Evolutionary conservation across 2,329 filamentous ascomycete species (phyloP), one percentile per base, ranked within the genome.

Genomic region (Xylaria sp.): DNA sequence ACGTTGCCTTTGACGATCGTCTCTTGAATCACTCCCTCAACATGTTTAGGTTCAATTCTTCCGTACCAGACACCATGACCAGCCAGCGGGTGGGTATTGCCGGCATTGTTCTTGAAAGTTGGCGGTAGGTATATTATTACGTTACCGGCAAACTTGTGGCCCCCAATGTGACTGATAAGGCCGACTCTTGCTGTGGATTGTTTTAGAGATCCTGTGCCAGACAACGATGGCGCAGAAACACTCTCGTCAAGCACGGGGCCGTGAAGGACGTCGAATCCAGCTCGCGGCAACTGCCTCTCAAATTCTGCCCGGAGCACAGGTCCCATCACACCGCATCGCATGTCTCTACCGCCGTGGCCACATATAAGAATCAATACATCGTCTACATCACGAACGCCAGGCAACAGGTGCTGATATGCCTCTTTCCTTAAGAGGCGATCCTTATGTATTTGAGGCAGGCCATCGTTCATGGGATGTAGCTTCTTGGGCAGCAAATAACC

Each of bases 91-190:
- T 92, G 89, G 10, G 73, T 70, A 70, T 80, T 72, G 4, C 84
- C 85, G 3, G 80, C 81, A 37, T 67, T 73, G 2, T 77, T 79
- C 69, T 77, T 83, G 70, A 83, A 68, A 0, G 76, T 76, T 0
- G 90, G 91, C 4, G 93, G 93, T 5, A 96, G 78, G 76, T 96
- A 96, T 1, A 96, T 81, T 57, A 96, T 94, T 44, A 95, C 88
- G 78, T 97, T 97, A 1, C 93, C 93, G 0, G 93, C 93, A 78
- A 91, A 95, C 78, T 94, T 94, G 80, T 97, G 93, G 0, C 93
- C 93, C 0, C 93, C 92, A 63, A 97, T 90, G 75, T 97, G 93
- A 69, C 90, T 93, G 65, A 94, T 92, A 64, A 91, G 76, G 0
- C 88, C 93, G 0, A 94, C 87, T 57, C 90, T 83, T 1, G 89